Base-by-base conservation (phyloP, 805 yeast genomes). In the Yamadazyma olivae region DNA sequence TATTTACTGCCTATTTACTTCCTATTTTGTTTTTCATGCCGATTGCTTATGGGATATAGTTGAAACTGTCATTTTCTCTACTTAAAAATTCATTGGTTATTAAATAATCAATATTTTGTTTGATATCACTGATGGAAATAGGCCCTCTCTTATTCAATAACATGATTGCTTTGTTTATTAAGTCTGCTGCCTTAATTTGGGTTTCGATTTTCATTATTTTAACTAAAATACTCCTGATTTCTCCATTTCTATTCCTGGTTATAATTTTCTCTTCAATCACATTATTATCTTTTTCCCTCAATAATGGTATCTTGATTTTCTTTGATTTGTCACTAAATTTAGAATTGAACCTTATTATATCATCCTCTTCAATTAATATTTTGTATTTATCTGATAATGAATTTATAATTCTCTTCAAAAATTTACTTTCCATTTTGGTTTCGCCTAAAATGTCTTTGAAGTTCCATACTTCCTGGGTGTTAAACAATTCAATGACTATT, bases 401-500 rank as follows among this genome's bases (percentile, higher is more conserved):
- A 8, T 38, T 42, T 22, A 72, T 30, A 2, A 63, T 51, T 18
- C 61, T 49, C 16, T 35, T 44, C 14, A 71, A 39, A 18, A 67
- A 56, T 20, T 40, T 48, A 4, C 38, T 41, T 4, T 56, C 62
- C 53, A 72, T 61, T n/a, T 61, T 56, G 2, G 70, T 63, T 1
- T 25, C 13, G 1, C 36, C 20, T 5, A 33, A 36, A 3, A 73
- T 38, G 21, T 62, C 54, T 0, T 38, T 33, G 10, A 59, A 37
- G 0, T 35, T 32, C 8, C 56, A 44, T 1, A 10, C 7, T 8
- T 59, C 57, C 2, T 25, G 10, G 0, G 61, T 54, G 28, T 67
- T 64, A 41, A 70, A 73, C 12, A 64, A 48, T 10, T 64, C 37
- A 3, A 74, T 42, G 0, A 71, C 56, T 1, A 62, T 50, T 0